Percentiles rank a stretch among this genome's conserved stretches.
Conservation (phyloP, 768 basidiomycete genomes). For the Tylopilus cervinicoccineus region DNA sequence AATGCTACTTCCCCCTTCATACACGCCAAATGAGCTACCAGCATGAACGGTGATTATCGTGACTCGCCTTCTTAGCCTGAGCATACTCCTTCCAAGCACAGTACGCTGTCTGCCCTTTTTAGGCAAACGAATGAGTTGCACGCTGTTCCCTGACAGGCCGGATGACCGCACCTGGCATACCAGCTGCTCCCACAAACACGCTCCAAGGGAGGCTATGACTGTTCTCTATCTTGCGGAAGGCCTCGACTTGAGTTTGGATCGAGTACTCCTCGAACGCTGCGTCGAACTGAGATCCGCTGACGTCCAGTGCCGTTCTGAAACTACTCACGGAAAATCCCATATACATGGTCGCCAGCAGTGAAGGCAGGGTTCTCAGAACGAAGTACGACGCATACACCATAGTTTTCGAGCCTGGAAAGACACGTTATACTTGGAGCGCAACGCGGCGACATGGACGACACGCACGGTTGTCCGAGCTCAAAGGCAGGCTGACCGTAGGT, state of each 20-base stretch:
- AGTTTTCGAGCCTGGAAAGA: constrained; percentile 22
- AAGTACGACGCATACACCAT: constrained; percentile 36
- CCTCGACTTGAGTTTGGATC: not conserved
- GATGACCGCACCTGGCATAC: constrained; percentile 23
- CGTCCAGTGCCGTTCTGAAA: constrained; percentile 31
- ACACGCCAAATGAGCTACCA: not conserved
- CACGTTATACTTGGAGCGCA: not conserved
- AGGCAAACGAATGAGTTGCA: not conserved
- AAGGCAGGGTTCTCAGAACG: constrained; percentile 11
- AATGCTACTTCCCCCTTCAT: constrained; percentile 46
- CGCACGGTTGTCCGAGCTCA: constrained; percentile 17
- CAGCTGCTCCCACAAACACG: constrained; percentile 28
- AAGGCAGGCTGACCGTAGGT: constrained; percentile 2
- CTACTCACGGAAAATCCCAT: constrained; percentile 29
- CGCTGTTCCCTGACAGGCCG: constrained; percentile 4
- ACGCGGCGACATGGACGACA: not conserved
- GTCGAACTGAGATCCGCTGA: constrained; percentile 39
- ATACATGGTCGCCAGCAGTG: constrained; percentile 3
- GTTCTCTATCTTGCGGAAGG: constrained; percentile 21
- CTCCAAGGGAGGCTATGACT: constrained; percentile 29
- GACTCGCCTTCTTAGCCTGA: constrained; percentile 23
- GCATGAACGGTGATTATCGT: too few relatives aligned
- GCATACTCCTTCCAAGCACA: constrained; percentile 18
- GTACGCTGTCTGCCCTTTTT: constrained; percentile 25
- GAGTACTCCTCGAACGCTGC: constrained; percentile 24